Base-by-base conservation (phyloP, 129 eudicot species). In the Glebionis coronaria region DNA sequence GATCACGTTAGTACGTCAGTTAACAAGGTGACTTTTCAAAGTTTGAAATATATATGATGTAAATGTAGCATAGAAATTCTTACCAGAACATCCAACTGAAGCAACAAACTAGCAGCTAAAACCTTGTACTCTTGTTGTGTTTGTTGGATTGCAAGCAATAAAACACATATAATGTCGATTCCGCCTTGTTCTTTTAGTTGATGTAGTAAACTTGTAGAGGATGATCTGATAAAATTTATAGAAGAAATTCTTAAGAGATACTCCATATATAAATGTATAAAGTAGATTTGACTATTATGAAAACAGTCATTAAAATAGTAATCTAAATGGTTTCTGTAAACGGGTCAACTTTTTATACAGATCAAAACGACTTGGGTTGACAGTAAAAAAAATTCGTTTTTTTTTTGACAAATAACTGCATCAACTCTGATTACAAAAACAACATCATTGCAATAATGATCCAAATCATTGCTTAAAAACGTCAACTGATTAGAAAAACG, bases 1-100 rank as follows among this genome's bases (percentile, higher is more conserved):
- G 21, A 56, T 65, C 56, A 44, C 58, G 40, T 72, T 52, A 70
- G 52, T 44, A 29, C 50, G 49, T 81, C 54, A 74, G 42, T 35
- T 7, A 0, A 35, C 42, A 35, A 35, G 2, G 55, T 69, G 5
- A 40, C 65, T 72, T 72, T 16, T 51, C 15, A 6, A n/a, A 20
- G 14, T 23, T 61, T 62, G 28, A 16, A 54, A 28, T 38, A 50
- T 38, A 50, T 35, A 7, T 35, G 2, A 35, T 35, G 20, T 68
- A 51, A 25, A 49, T 9, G 20, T 64, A 71, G 11, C 55, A 73
- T 19, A 46, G 15, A 29, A 10, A 1, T 18, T 59, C 76, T 82
- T 80, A 90, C 97, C 85, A 83, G 74, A 63, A 80, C 73, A 79
- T 84, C 88, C 31, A 90, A 67, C 27, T 86, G 97, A 67, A 90